Base-by-base conservation (phyloP, 1,284 basidiomycete genomes). In the Heterobasidion annosum region DNA sequence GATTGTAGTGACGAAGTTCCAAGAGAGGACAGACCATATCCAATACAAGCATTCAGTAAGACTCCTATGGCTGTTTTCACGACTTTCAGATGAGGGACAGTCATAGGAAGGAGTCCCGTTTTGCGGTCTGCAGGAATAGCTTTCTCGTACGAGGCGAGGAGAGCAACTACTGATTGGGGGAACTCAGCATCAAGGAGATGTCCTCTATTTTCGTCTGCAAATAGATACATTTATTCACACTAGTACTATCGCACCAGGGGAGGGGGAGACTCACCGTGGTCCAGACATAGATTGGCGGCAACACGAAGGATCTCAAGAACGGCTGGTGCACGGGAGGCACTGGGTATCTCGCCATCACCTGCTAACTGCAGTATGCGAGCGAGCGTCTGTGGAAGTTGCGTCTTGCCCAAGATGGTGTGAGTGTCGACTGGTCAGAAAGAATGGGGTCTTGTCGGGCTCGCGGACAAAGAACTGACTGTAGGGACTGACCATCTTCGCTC, bases 41-140 rank as follows among this genome's bases (percentile, higher is more conserved):
- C 83, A 54, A 93, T 74, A 59, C 85, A 85, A 18, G 85, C 80
- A 63, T 94, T 94, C 50, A 94, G 68, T 33, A 94, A 73, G 7
- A 88, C 85, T 3, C 91, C 92, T 54, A 92, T 78, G 3, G 87
- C 79, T 3, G 88, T 91, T 63, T 84, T 83, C 52, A 92, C 73
- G 55, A 93, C 73, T 63, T 80, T 85, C 43, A 93, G 76, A 62
- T 91, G 82, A 8, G 76, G 66, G 51, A 78, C 71, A 47, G 80
- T 73, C 25, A 88, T 68, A 18, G 77, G 69, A 15, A 81, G 65
- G 15, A 81, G 79, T 47, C 67, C 49, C 7, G 52, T 67, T 33
- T 62, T 50, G 46, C 68, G 66, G 0, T 72, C 70, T 25, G 73
- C 61, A 10, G 77, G 73, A 19, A 85, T 67, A 13, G 68, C 67